A percentile compares a stretch with the other conserved stretches of the same genome.
These are phyloP conservation scores for Tolypocladium album DNA, from an alignment of 2,329 filamentous ascomycete species.

Conservation along the genomic window DNA sequence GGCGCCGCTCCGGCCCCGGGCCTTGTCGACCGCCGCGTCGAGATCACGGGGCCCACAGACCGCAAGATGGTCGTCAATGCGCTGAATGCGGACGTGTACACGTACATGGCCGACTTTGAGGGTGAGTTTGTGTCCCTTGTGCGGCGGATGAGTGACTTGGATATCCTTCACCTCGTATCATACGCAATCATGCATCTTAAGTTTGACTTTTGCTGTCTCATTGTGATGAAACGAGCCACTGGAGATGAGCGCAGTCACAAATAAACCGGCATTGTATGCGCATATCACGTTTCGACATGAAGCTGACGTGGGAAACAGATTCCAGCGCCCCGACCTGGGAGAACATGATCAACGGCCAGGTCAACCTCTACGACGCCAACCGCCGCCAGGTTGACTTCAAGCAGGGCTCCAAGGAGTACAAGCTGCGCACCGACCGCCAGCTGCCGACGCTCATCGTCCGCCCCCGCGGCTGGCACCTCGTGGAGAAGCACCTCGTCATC, in stretches of 20 bases:
- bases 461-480: conserved; percentile 93
- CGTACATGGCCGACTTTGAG: conserved; percentile 99
- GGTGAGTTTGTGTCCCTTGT: conserved; percentile 41
- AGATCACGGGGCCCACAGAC: conserved; percentile 96
- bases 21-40: conserved; percentile 83
- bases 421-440: conserved; percentile 80
- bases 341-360: conserved; percentile 97
- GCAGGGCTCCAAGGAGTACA: conserved; percentile 91
- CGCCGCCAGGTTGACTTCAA: conserved; percentile 94
- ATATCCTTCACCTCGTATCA: conserved; percentile 1
- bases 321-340: conserved; percentile 96
- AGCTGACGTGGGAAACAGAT: conserved; percentile 40
- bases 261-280: background rate
- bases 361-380: conserved; percentile 95
- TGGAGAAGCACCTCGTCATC: conserved; percentile 95
- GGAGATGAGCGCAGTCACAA: background rate
- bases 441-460: conserved; percentile 87
- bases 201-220: background rate
- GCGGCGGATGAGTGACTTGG: background rate
- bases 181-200: background rate
- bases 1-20: conserved; percentile 86
- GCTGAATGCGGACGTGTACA: conserved; percentile 91
- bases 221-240: background rate
- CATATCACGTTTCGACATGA: conserved; percentile 4
- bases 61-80: conserved; percentile 99